Base-by-base conservation (phyloP, 371 early-diverging fungal species). In the Mucor sp. region DNA sequence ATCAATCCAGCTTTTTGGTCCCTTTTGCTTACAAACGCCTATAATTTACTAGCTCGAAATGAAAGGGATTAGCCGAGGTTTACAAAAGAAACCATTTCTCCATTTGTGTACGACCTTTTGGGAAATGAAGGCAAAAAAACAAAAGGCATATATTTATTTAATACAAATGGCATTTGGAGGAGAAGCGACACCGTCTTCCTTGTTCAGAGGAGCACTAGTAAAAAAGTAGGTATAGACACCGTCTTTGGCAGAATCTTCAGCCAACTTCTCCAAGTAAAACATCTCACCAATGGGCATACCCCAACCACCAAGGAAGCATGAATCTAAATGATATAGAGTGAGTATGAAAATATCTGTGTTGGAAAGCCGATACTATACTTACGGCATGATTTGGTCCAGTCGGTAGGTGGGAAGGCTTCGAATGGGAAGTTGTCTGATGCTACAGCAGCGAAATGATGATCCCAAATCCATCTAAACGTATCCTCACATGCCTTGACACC, bases 221-320 rank as follows among this genome's bases (percentile, higher is more conserved):
- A 82, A 78, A 53, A 80, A 74, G 33, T 66, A 82, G 17, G 72
- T 72, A 39, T 82, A 80, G 0, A 71, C 63, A 4, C 65, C 67
- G 35, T 78, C 77, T 17, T 80, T 65, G 3, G 70, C 79, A 23
- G 71, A 78, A 37, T 80, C 80, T n/a, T 77, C 74, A 1, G 83
- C 83, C 27, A 82, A 63, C 5, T 58, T 59, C 43, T 78, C 80
- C 27, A 82, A 60, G 37, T 72, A 68, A 58, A 80, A 76, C 71
- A 82, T 58, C 35, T 82, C 83, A 33, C 82, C 82, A n/a, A 82
- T 76, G 37, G 80, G 80, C 69, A 74, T 73, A 28, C 83, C 83
- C 39, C 59, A 78, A 15, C 76, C 80, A 25, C 80, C 80, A 33
- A 82, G 60, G 33, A 82, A 75, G 6, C 66, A 53, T 1, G 71